Base-by-base conservation (phyloP, 129 eudicot genomes). In the Gnaphalium uliginosum region DNA sequence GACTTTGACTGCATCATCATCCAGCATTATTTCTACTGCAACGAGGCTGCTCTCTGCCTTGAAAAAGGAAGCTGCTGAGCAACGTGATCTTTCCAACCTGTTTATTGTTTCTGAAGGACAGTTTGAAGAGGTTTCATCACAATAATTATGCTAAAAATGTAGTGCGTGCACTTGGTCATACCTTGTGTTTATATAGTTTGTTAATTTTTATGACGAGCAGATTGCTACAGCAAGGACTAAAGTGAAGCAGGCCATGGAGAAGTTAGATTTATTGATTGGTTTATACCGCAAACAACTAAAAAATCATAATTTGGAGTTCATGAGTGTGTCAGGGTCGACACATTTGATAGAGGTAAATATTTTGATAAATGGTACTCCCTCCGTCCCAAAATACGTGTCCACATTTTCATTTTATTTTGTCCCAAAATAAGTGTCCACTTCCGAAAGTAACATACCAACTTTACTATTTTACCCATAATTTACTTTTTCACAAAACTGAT, bases 271-370 rank as follows among this genome's bases (percentile, higher is more conserved):
- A 30, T 66, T 91, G 66, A 83, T 94, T 37, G 65, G 37, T 75
- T 66, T 81, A 73, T 91, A 84, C 59, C 97, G 99, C 78, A 91
- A 90, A 75, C 93, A 89, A 82, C 85, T 94, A 70, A 81, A 87
- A 71, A 87, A 80, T 46, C 78, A 27, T 19, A 87, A 79, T 22
- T 76, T 94, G 78, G 96, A 90, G 74, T 94, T 79, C 81, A 79
- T 73, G 71, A 85, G 83, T 51, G 97, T 94, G 19, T 84, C 96
- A 50, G 99, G 97, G 9, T 77, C 83, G 8, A 87, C 93, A 48
- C 96, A 94, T 86, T 79, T 94, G 84, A 94, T 94, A 72, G 99
- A 94, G 97, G 98, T 94, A 85, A 54, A 54, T 48, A 56, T 41
- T 6, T 8, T 37, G 46, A 37, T 53, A 53, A 53, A 53, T 53